Evolutionary conservation across 108 stramenopile species (phyloP), one percentile per base, ranked within the genome.

Genomic region (Nitzschia inconspicua): DNA sequence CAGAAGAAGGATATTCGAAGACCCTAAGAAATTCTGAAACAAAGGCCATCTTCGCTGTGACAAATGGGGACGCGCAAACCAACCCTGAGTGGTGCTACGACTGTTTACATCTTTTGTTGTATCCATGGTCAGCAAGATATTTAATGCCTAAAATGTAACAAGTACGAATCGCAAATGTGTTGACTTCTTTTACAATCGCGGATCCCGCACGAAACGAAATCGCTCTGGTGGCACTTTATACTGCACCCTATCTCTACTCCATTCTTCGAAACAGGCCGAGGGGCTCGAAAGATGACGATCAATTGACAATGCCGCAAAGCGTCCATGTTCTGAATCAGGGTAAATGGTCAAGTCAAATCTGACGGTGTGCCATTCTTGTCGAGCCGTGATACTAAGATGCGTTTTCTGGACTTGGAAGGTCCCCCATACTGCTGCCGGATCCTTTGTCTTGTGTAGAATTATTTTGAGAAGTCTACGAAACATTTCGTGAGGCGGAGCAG

Each of bases 401-500:
- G 83, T 66, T 54, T 81, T 85, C 47, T 79, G 68, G 0, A 91
- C 72, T 57, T 84, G 64, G 56, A 78, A 91, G 26, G 56, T 76
- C 1, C 89, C 89, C 84, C 80, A 85, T 2, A 91, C 84, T 0
- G 73, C 77, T 53, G 74, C 73, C 4, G 44, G 18, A 31, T 76
- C 75, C 3, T 66, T 60, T 47, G 47, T 47, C 30, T 70, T 75
- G 18, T 70, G 62, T 29, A 83, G 25, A 27, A 72, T 41, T 41
- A 84, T 80, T 46, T 66, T 67, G 8, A 52, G 56, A 19, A 91
- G 70, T 8, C 84, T 67, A 19, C 67, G 82, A 27, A 91, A 84
- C 84, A 87, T 91, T 44, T 83, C 86, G 35, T 79, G 63, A 1
- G 89, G 89, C 18, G 77, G 57, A 8, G 73, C 55, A n/a, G 77